These are phyloP conservation scores for Breynia disticha DNA, from an alignment of 441 rosid species.

Conservation along the genomic window DNA sequence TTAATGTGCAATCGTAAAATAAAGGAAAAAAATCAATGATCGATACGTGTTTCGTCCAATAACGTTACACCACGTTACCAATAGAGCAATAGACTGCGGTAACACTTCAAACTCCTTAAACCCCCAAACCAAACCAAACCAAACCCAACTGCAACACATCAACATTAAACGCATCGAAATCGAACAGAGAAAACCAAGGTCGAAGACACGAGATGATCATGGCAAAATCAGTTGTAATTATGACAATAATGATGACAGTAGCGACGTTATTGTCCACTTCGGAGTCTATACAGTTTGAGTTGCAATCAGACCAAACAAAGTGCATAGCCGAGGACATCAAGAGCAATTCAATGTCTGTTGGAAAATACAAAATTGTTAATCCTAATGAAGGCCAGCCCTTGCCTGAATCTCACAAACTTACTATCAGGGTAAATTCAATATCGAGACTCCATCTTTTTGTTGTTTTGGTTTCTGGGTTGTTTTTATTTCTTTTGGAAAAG, in stretches of 20 bases:
- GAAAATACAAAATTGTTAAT: constrained; percentile 55
- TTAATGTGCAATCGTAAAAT: no score
- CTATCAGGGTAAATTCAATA: constrained; percentile 36
- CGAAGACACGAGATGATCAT: neutral
- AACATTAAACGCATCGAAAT: no score
- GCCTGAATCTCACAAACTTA: constrained; percentile 51
- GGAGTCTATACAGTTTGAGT: constrained; percentile 52
- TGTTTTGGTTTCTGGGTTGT: neutral
- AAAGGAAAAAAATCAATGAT: neutral
- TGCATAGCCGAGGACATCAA: constrained; percentile 86
- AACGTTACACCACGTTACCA: neutral
- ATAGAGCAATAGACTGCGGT: neutral
- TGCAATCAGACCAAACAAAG: constrained; percentile 56
- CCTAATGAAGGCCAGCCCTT: constrained; percentile 48
- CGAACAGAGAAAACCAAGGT: neutral
- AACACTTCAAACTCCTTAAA: neutral
- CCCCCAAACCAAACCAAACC: neutral
- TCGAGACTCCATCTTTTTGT: neutral
- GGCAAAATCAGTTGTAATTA: neutral
- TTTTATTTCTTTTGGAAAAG: neutral
- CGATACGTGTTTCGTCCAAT: neutral
- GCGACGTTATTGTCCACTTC: constrained; percentile 32
- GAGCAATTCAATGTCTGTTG: constrained; percentile 52
- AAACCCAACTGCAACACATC: no score
- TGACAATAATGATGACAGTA: neutral